A percentile compares a stretch with the other conserved stretches of the same genome.
phyloP scores from a whole-genome alignment of 2,329 filamentous ascomycete genomes.

The Curvularia verruculosa region DNA sequence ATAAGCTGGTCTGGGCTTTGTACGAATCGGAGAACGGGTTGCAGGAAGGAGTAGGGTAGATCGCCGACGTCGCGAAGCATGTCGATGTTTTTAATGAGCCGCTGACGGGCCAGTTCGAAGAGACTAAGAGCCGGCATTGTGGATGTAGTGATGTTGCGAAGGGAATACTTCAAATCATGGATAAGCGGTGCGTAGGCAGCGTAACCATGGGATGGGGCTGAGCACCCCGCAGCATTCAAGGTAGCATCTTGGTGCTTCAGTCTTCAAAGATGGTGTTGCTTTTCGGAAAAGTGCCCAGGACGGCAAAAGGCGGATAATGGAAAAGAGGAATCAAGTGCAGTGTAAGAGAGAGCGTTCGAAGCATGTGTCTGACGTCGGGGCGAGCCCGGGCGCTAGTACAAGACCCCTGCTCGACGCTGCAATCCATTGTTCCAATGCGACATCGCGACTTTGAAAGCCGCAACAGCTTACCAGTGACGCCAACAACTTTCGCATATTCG shows the following conservation, averaged over 20 bases:
- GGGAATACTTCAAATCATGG: slow-evolving; percentile 4
- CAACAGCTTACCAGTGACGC: not conserved
- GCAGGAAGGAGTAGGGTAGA: slow-evolving; percentile 69
- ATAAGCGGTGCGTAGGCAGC: slow-evolving; percentile 7
- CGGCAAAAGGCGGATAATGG: not conserved
- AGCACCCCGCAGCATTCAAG: slow-evolving; percentile 13
- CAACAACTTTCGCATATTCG: not conserved
- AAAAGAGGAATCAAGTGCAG: not conserved
- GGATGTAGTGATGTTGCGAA: slow-evolving; percentile 1
- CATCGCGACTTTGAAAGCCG: slow-evolving; percentile 10
- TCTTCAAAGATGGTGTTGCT: not conserved
- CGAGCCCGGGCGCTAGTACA: slow-evolving; percentile 8
- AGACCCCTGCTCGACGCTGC: slow-evolving; percentile 7
- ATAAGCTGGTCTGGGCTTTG: slow-evolving; percentile 74
- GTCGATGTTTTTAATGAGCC: slow-evolving; percentile 51
- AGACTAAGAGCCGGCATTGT: slow-evolving; percentile 48
- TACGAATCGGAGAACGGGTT: slow-evolving; percentile 72
- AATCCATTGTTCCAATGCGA: slow-evolving; percentile 6
- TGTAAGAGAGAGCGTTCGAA: slow-evolving; percentile 10
- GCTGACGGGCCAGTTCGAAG: slow-evolving; percentile 48
- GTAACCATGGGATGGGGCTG: slow-evolving; percentile 8
- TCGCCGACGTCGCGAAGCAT: slow-evolving; percentile 72
- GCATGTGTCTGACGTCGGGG: slow-evolving; percentile 19
- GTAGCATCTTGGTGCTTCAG: slow-evolving; percentile 7
- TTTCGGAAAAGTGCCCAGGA: not conserved